phyloP scores from a whole-genome alignment of 257 asterid genomes.

The Gynochthodes officinalis region DNA sequence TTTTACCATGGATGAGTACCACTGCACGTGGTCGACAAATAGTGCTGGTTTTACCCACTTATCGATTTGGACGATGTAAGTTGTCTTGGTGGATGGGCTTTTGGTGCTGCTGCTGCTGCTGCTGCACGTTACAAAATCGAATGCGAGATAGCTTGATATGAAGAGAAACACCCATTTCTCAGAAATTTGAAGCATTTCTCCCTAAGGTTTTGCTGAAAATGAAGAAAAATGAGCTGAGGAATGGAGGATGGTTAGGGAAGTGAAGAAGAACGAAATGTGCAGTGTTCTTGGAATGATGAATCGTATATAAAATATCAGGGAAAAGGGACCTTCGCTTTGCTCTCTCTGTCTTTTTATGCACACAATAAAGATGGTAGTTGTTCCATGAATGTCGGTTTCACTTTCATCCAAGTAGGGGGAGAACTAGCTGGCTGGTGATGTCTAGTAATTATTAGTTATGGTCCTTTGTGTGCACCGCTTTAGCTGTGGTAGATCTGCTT shows the following conservation, averaged over 20 bases:
- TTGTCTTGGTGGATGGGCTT: slow-evolving; percentile 30
- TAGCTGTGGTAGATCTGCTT: neutral
- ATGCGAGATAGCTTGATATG: slow-evolving; percentile 20
- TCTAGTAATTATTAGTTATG: slow-evolving; percentile 22
- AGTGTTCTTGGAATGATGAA: neutral
- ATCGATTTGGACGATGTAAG: slow-evolving; percentile 71
- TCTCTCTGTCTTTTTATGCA: slow-evolving; percentile 34
- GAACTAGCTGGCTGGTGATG: slow-evolving; percentile 13
- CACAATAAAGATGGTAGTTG: slow-evolving; percentile 70
- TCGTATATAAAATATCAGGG: slow-evolving; percentile 13
- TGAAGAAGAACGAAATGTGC: neutral
- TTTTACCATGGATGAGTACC: slow-evolving; percentile 68
- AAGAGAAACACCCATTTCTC: slow-evolving; percentile 36
- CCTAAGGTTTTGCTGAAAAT: slow-evolving; percentile 8
- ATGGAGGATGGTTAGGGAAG: neutral
- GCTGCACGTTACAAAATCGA: slow-evolving; percentile 12
- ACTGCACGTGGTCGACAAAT: slow-evolving; percentile 51
- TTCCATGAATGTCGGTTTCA: slow-evolving; percentile 38
- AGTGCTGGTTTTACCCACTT: slow-evolving; percentile 63
- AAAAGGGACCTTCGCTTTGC: slow-evolving; percentile 11
- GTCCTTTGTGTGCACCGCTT: slow-evolving; percentile 2
- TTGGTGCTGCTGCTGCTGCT: slow-evolving; percentile 2
- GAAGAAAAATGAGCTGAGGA: neutral
- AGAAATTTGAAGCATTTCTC: slow-evolving; percentile 38
- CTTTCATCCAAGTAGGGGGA: no score